Percentiles rank a stretch among this genome's conserved stretches.
Evolutionary conservation across 495 filamentous ascomycete species (phyloP).

Genomic region (Neurospora sp.): DNA sequence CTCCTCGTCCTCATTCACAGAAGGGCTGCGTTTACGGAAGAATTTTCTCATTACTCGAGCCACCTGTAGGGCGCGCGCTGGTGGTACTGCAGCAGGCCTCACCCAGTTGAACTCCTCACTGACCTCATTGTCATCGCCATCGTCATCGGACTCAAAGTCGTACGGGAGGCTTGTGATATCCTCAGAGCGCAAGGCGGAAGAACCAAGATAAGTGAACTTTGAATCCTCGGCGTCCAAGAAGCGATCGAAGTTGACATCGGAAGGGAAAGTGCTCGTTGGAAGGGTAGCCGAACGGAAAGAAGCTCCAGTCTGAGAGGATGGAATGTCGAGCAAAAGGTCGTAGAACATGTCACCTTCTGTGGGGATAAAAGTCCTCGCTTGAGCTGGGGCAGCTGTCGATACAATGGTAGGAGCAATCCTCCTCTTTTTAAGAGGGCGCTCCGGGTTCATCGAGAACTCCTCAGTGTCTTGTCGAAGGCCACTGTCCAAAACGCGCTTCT

Average conservation of each 20-base stretch:
- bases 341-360: conserved; percentile 29
- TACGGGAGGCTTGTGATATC: background rate
- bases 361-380: conserved; percentile 19
- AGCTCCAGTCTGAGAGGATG: background rate
- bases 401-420: conserved; percentile 28
- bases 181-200: background rate
- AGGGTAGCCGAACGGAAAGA: background rate
- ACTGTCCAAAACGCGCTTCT: background rate
- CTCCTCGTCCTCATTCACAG: conserved; percentile 34
- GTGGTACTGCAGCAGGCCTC: conserved; percentile 10
- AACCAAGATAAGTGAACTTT: conserved; percentile 6
- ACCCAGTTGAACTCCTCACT: conserved; percentile 17
- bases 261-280: background rate
- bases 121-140: background rate
- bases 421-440: conserved; percentile 27
- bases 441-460: background rate
- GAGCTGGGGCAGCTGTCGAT: conserved; percentile 22
- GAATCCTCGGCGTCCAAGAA: background rate
- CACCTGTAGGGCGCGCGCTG: conserved; percentile 33
- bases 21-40: conserved; percentile 13
- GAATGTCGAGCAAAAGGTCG: background rate
- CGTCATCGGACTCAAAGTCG: background rate
- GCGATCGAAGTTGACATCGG: background rate
- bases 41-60: conserved; percentile 28
- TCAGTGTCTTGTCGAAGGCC: background rate